Base-by-base conservation (phyloP, 2,329 filamentous ascomycete genomes). In the Hypoxylon sp. region DNA sequence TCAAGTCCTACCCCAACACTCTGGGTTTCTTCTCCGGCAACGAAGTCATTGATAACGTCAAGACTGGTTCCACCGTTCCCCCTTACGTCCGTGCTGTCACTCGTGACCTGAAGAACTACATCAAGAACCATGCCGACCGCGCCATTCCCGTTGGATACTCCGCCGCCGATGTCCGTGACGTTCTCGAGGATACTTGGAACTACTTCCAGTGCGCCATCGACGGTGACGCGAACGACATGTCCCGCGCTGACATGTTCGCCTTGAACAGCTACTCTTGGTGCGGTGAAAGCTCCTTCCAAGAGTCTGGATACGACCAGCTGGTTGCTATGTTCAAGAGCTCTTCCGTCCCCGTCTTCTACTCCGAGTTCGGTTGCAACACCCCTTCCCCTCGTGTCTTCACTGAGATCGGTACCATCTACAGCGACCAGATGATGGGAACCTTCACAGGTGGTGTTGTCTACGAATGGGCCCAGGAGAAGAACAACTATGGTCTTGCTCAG, bases 371-470 rank as follows among this genome's bases (percentile, higher is more conserved):
- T 68, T 95, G 93, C 88, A 95, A 94, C 83, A 83, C 85, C 40
- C 88, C 89, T 13, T 78, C 82, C n/a, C 90, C 91, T 13, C 91
- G 93, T 73, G 81, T 89, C 74, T 96, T 94, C 82, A 91, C 91
- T 72, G 93, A 96, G 81, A 90, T 94, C 11, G 85, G 83, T 61
- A 84, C 90, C 69, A 89, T 96, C 72, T 95, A 95, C 80, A 86
- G 91, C 63, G 76, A 84, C 42, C 75, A 93, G 71, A 94, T 95
- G 91, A 90, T 81, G 11, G 78, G 84, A 17, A 83, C 89, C 63
- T 89, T 95, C 76, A 91, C 89, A 61, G 93, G 93, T 70, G 92
- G 92, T 71, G 85, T 96, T 50, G 91, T 95, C 50, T 96, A 95
- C 83, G 92, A 96, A 81, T 95, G 88, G 80, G 90, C 89, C 0